Conservation (phyloP, 1,284 basidiomycete genomes). For the Tilletia walkeri region DNA sequence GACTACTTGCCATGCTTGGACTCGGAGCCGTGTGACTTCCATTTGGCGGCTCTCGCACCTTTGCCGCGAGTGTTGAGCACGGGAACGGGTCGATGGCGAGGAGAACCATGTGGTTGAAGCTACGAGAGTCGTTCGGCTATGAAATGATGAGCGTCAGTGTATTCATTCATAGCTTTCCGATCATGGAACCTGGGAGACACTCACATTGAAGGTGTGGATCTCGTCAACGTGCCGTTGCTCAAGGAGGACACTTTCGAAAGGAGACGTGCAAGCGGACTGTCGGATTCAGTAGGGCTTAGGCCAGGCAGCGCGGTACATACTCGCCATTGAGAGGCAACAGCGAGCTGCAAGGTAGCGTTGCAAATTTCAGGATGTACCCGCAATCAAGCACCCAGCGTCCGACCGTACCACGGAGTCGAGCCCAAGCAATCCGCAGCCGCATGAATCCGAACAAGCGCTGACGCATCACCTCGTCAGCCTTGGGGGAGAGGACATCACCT, state of each 20-base stretch:
- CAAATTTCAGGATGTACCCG: not conserved
- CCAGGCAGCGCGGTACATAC: not conserved
- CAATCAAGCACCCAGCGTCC: not conserved
- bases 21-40: no score
- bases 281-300: not conserved
- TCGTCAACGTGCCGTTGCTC: not conserved
- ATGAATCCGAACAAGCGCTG: not conserved
- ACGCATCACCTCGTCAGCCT: not conserved
- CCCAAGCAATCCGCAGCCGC: not conserved
- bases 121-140: not conserved
- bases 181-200: not conserved
- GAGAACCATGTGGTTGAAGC: conserved; percentile 1
- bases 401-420: conserved; percentile 8
- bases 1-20: no score
- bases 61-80: no score
- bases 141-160: not conserved
- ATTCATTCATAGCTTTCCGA: not conserved
- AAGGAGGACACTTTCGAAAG: not conserved
- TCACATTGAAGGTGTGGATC: not conserved
- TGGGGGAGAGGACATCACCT: not conserved
- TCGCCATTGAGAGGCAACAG: not conserved
- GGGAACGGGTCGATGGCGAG: not conserved
- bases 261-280: not conserved
- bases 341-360: not conserved
- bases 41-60: no score